phyloP scores from a whole-genome alignment of 768 basidiomycete genomes.

The Crepidotus variabilis region DNA sequence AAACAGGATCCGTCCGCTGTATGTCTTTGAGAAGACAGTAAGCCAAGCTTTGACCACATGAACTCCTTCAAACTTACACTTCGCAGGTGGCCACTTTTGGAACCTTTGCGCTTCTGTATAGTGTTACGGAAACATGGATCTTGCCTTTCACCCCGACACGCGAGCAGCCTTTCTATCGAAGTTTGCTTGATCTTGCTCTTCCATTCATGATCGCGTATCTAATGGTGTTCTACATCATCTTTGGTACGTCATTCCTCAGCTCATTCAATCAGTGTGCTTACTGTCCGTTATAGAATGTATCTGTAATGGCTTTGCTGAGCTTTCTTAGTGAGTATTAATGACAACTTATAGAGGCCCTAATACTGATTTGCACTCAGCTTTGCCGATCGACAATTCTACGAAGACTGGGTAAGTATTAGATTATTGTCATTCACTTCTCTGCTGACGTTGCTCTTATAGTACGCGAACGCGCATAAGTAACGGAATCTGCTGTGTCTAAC shows the following conservation, averaged over 20 bases:
- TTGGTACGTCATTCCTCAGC: constrained; percentile 43
- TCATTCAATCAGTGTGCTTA: neutral
- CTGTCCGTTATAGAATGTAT: constrained; percentile 71
- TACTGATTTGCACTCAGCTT: constrained; percentile 49
- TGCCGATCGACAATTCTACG: constrained; percentile 96
- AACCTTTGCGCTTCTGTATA: constrained; percentile 90
- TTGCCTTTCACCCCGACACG: constrained; percentile 71
- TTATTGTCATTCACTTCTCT: neutral
- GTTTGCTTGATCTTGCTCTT: constrained; percentile 80
- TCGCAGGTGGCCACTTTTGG: constrained; percentile 82
- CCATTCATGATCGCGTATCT: constrained; percentile 95
- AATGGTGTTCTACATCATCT: constrained; percentile 81
- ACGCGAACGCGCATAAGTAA: neutral
- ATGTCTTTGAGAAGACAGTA: constrained; percentile 73
- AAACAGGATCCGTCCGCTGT: constrained; percentile 67
- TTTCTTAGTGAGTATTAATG: constrained; percentile 63
- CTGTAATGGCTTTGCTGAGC: constrained; percentile 92
- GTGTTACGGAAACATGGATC: constrained; percentile 93
- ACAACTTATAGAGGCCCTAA: neutral
- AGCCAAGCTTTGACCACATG: constrained; percentile 36
- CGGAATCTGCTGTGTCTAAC: neutral
- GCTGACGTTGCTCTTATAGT: too few species aligned
- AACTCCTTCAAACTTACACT: neutral
- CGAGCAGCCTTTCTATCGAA: constrained; percentile 69
- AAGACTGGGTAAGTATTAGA: constrained; percentile 75